Evolutionary conservation across 805 yeast genomes (phyloP).

Genomic region (Spathaspora arborariae): DNA sequence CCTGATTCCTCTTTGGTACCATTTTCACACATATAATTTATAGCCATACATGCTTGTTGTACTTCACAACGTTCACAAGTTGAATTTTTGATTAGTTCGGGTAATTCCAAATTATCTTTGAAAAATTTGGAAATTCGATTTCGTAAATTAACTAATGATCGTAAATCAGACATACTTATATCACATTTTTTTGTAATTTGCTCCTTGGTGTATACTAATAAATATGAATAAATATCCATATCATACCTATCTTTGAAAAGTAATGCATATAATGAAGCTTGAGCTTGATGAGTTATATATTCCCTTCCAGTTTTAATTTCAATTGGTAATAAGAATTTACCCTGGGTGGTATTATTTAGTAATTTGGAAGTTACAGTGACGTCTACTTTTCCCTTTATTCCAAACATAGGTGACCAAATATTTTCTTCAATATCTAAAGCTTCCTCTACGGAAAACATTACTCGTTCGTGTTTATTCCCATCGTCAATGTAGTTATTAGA

Average conservation of each 20-base stretch:
- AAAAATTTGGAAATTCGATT: constrained; percentile 63
- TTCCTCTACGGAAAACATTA: constrained; percentile 52
- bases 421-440: constrained; percentile 85
- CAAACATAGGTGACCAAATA: constrained; percentile 88
- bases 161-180: constrained; percentile 52
- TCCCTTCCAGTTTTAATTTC: constrained; percentile 87
- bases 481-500: constrained; percentile 20
- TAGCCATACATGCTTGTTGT: constrained; percentile 58
- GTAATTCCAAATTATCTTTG: constrained; percentile 50
- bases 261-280: constrained; percentile 76
- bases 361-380: constrained; percentile 69
- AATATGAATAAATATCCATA: constrained; percentile 57
- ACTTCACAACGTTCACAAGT: constrained; percentile 61
- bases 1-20: constrained; percentile 58
- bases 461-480: constrained; percentile 23
- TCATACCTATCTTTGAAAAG: constrained; percentile 78
- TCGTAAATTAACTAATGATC: constrained; percentile 66
- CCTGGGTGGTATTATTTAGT: constrained; percentile 20
- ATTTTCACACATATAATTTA: constrained; percentile 54
- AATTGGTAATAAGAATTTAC: constrained; percentile 65
- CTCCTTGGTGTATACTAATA: constrained; percentile 71
- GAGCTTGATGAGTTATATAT: constrained; percentile 74
- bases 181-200: constrained; percentile 53
- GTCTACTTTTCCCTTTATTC: constrained; percentile 86
- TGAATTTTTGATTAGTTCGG: constrained; percentile 49